These are phyloP conservation scores for Penicillium sp. DNA, from an alignment of 2,329 filamentous ascomycete species.

Conservation along the genomic window DNA sequence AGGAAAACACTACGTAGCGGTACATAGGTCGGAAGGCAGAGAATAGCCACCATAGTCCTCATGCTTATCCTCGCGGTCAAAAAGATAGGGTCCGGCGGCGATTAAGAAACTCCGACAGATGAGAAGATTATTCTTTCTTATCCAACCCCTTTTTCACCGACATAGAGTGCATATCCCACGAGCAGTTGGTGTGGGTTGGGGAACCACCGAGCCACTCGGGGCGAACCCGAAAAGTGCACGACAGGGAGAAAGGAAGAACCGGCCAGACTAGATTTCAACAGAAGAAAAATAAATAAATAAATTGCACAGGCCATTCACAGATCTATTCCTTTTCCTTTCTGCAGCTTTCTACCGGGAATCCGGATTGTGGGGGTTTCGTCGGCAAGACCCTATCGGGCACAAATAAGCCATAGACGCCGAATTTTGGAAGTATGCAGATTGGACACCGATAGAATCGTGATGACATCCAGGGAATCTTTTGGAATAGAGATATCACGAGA, in stretches of 20 bases:
- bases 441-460: background rate
- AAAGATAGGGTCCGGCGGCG: background rate
- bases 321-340: background rate
- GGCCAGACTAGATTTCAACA: background rate
- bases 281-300: background rate
- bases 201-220: background rate
- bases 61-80: background rate
- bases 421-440: background rate
- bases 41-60: background rate
- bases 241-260: background rate
- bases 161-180: background rate
- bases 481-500: background rate
- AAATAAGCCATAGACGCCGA: background rate
- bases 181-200: background rate
- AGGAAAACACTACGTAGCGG: no score
- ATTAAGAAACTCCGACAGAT: background rate
- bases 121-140: background rate
- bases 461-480: background rate
- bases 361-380: background rate
- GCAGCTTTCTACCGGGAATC: background rate
- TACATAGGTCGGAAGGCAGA: no score
- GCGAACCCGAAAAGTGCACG: background rate
- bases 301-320: background rate
- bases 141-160: background rate
- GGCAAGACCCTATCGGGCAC: no score